These are phyloP conservation scores for Heteromeles arbutifolia DNA, from an alignment of 306 rosid genomes.

Conservation along the genomic window DNA sequence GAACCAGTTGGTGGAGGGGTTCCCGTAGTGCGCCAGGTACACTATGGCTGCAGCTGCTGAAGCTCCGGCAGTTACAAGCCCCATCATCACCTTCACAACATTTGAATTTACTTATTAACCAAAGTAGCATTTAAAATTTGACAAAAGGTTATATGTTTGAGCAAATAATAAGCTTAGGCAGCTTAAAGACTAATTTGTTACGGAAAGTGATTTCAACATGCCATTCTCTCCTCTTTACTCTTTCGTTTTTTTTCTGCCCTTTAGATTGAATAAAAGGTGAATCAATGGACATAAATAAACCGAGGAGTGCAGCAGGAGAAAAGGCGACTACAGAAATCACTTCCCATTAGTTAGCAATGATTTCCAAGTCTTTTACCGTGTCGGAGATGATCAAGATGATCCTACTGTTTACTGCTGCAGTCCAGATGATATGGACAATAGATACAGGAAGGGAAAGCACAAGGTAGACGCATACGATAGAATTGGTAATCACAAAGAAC, in stretches of 20 bases:
- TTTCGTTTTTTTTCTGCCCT: too few relatives aligned
- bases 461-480: constrained; percentile 55
- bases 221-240: too few relatives aligned
- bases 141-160: not conserved
- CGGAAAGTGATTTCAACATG: not conserved
- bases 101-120: not conserved
- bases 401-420: constrained; percentile 30
- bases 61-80: constrained; percentile 39
- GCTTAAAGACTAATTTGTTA: not conserved
- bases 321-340: not conserved
- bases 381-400: constrained; percentile 41
- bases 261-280: too few relatives aligned
- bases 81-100: constrained; percentile 45
- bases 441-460: constrained; percentile 46
- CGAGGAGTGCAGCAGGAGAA: not conserved
- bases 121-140: not conserved
- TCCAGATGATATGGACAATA: constrained; percentile 42
- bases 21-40: constrained; percentile 49
- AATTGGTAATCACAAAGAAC: constrained; percentile 58
- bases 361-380: constrained; percentile 34
- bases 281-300: too few relatives aligned
- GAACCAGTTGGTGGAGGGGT: constrained; percentile 41
- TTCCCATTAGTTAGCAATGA: not conserved
- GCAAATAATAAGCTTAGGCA: not conserved
- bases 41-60: constrained; percentile 54